Evolutionary conservation across 805 yeast genomes (phyloP), one percentile per base, ranked within the genome.

Genomic region (Spathaspora hagerdaliae): DNA sequence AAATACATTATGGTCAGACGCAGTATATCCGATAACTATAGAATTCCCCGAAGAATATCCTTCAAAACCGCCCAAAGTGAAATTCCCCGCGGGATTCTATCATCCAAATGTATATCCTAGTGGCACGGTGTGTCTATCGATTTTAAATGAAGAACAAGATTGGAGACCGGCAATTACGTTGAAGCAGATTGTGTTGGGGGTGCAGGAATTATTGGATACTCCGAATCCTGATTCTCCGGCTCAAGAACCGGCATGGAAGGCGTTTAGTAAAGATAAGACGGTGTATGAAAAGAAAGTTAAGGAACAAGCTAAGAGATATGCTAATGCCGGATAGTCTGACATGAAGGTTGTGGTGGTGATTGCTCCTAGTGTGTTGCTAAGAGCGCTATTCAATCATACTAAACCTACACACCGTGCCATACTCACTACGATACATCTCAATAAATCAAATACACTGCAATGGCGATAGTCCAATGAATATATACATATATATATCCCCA

Each of bases 31-130:
- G 11, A 71, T 94, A 34, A 81, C 90, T 2, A 81, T 94, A 33
- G 66, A 74, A 7, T 94, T 94, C 65, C 89, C 97, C 1, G 86
- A 82, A 43, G 98, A 92, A 50, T 94, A 89, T 60, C 99, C 99
- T 2, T 85, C 96, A 7, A 92, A 92, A 63, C 99, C 99, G 1
- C 98, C 98, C 36, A 90, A 89, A 59, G 90, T 96, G 47, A 81
- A 79, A 67, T 90, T 94, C 54, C 96, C 96, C 2, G 79, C 83
- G 2, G 87, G 86, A 0, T 94, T 94, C 58, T 94, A 90, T 68
- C 99, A 94, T 65, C 99, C 99, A 10, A 94, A 94, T 58, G 92
- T 94, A 8, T 94, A 94, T 58, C 99, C 99, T 1, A 87, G 96
- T 45, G 99, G 99, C 1, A 94, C 98, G 1, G 84, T 94, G 33